phyloP scores from a whole-genome alignment of 1,284 basidiomycete genomes.

The Puccinia hordei region DNA sequence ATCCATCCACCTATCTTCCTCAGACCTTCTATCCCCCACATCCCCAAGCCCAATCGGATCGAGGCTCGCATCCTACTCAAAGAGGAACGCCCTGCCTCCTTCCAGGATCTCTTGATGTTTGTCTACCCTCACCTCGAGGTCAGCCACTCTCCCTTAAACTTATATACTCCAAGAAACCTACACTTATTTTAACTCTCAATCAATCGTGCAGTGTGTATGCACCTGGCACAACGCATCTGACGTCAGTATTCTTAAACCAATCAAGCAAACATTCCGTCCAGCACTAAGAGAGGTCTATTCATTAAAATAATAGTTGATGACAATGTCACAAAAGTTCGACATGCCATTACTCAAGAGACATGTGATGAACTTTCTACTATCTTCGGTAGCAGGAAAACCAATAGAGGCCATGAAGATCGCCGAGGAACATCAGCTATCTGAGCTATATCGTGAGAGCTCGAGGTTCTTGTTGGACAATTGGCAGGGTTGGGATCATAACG shows the following conservation, averaged over 20 bases:
- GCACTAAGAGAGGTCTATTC: conserved; percentile 64
- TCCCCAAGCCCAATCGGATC: background rate
- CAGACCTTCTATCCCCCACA: background rate
- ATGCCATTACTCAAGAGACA: conserved; percentile 76
- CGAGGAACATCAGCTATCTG: conserved; percentile 58
- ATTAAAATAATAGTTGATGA: conserved; percentile 67
- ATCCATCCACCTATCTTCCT: background rate
- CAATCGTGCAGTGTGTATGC: conserved; percentile 48
- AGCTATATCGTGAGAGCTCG: conserved; percentile 82
- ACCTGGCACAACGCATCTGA: conserved; percentile 51
- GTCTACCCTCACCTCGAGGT: conserved; percentile 69
- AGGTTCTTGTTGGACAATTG: conserved; percentile 82
- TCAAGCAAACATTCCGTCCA: too few species aligned
- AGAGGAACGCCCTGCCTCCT: conserved; percentile 65
- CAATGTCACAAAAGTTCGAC: conserved; percentile 79
- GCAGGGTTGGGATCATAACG: conserved; percentile 65
- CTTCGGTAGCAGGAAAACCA: conserved; percentile 83
- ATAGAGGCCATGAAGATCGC: conserved; percentile 88
- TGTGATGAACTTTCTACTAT: conserved; percentile 80
- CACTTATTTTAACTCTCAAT: conserved; percentile 35
- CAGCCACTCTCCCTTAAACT: background rate
- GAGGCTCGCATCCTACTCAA: conserved; percentile 46
- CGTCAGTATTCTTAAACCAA: conserved; percentile 13
- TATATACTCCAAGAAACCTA: background rate
- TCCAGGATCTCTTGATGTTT: conserved; percentile 81